phyloP scores from a whole-genome alignment of 2,329 filamentous ascomycete genomes.

The Botrytis aclada region DNA sequence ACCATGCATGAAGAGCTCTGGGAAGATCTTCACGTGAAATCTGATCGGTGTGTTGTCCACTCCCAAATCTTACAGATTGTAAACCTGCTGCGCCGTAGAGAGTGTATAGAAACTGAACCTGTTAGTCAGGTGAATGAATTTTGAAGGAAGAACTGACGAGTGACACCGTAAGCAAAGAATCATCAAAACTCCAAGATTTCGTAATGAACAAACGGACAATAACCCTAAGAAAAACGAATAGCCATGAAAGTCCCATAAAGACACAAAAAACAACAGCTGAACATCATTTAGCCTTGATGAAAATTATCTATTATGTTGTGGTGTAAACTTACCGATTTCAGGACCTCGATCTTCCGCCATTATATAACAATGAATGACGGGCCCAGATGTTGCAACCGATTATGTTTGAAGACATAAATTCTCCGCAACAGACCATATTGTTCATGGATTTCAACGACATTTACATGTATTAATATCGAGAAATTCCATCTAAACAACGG shows the following conservation, averaged over 20 bases:
- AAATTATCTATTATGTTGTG: background rate
- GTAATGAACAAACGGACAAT: slow-evolving; percentile 30
- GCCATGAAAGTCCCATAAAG: slow-evolving; percentile 28
- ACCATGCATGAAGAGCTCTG: slow-evolving; percentile 42
- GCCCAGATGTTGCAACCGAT: background rate
- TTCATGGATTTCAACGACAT: background rate
- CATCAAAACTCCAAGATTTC: slow-evolving; percentile 32
- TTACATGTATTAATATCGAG: background rate
- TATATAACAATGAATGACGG: background rate
- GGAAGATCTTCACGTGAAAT: slow-evolving; percentile 24
- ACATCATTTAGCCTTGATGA: slow-evolving; percentile 11
- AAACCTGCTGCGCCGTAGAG: slow-evolving; percentile 24
- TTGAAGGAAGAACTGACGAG: slow-evolving; percentile 23
- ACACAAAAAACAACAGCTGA: slow-evolving; percentile 26
- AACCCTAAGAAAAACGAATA: slow-evolving; percentile 29
- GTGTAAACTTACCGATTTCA: background rate
- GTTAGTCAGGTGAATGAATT: background rate
- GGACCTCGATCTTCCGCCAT: slow-evolving; percentile 9
- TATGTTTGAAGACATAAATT: background rate
- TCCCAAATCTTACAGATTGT: slow-evolving; percentile 26
- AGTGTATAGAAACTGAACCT: slow-evolving; percentile 27
- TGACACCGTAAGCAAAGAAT: slow-evolving; percentile 27
- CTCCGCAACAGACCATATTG: background rate
- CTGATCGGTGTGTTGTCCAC: slow-evolving; percentile 24
- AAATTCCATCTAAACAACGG: background rate